Evolutionary conservation across 768 basidiomycete genomes (phyloP).

Genomic region (Suillus placidus): DNA sequence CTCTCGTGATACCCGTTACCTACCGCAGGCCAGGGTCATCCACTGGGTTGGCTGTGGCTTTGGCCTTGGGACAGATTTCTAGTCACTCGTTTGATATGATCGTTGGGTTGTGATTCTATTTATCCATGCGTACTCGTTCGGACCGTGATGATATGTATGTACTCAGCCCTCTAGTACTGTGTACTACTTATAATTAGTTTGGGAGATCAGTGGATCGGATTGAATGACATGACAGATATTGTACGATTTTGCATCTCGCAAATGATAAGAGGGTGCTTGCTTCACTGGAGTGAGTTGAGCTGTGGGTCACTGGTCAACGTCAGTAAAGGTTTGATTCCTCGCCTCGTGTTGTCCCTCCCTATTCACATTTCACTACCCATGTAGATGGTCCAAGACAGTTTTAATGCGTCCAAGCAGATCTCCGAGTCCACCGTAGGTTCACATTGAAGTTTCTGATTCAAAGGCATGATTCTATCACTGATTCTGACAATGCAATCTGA

Average conservation of each 20-base stretch:
- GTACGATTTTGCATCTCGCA: not conserved
- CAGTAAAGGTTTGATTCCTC: not conserved
- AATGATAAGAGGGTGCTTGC: not conserved
- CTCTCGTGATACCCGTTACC: slow-evolving; percentile 29
- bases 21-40: not conserved
- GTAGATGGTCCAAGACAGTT: not conserved
- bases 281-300: not conserved
- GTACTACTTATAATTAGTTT: slow-evolving; percentile 8
- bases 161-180: slow-evolving; percentile 15
- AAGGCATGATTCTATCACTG: not conserved
- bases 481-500: not conserved
- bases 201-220: not conserved
- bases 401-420: not conserved
- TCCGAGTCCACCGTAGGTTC: not conserved
- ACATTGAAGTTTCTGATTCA: not conserved
- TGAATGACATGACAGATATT: not conserved
- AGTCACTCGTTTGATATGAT: slow-evolving; percentile 8
- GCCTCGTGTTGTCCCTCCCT: not conserved
- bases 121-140: slow-evolving; percentile 22
- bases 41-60: not conserved
- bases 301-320: not conserved
- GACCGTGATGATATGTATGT: slow-evolving; percentile 25
- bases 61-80: not conserved
- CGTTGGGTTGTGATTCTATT: slow-evolving; percentile 17
- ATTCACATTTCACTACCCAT: not conserved